phyloP scores from a whole-genome alignment of 192 early-diverging fungal genomes.

The Martensiomyces pterosporus region DNA sequence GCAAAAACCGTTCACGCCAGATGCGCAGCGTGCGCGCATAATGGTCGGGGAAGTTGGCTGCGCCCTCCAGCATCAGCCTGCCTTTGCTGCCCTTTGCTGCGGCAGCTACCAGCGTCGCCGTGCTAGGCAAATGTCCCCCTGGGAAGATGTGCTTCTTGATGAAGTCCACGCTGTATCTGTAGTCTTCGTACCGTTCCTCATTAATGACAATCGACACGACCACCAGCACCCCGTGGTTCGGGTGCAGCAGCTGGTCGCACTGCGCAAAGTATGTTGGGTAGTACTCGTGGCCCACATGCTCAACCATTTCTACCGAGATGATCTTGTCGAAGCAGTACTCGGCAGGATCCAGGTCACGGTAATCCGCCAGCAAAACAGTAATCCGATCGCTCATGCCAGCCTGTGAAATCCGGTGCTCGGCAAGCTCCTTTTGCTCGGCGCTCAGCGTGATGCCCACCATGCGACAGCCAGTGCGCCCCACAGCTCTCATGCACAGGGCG shows the following conservation, averaged over 20 bases:
- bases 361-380: constrained; percentile 62
- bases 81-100: constrained; percentile 53
- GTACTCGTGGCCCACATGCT: constrained; percentile 68
- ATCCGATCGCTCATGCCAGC: constrained; percentile 57
- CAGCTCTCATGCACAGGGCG: constrained; percentile 61
- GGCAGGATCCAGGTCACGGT: constrained; percentile 57
- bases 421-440: constrained; percentile 61
- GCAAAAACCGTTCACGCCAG: constrained; percentile 63
- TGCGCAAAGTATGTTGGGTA: constrained; percentile 59
- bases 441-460: constrained; percentile 64
- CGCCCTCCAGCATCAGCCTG: constrained; percentile 54
- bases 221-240: constrained; percentile 52
- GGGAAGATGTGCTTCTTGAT: constrained; percentile 77
- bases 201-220: constrained; percentile 71
- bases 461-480: constrained; percentile 52
- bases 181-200: constrained; percentile 59
- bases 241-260: constrained; percentile 56
- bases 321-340: constrained; percentile 65
- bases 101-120: constrained; percentile 55
- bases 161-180: constrained; percentile 57
- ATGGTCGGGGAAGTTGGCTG: constrained; percentile 65
- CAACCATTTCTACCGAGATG: constrained; percentile 69
- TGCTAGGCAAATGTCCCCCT: constrained; percentile 64
- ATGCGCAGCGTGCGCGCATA: constrained; percentile 61
- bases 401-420: constrained; percentile 56